Base-by-base conservation (phyloP, 1,284 basidiomycete genomes). In the Coriolopsis trogii region DNA sequence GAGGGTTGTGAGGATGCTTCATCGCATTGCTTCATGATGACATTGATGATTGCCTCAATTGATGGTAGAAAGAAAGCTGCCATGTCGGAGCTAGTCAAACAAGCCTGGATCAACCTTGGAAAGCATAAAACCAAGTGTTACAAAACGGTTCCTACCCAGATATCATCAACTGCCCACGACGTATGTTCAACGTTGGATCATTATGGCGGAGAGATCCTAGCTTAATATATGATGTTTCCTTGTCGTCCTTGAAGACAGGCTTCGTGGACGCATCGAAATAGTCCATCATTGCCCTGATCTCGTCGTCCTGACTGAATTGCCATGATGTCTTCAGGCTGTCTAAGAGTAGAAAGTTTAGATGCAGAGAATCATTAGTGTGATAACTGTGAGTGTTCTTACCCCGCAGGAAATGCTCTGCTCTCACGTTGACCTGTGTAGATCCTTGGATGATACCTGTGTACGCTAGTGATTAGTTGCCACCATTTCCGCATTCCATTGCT, bases 191-290 rank as follows among this genome's bases (percentile, higher is more conserved):
- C 1, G 49, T 46, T 2, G 56, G 55, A 41, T 77, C 76, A 23
- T 64, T 69, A 49, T 73, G 70, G 28, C 51, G 63, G 43, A 69
- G 63, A 3, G 68, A 63, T 4, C 76, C 76, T 16, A 79, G 76
- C 53, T 69, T 72, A 43, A 79, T 71, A 49, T 68, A 77, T 4
- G 69, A 70, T 6, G 68, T 57, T 12, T 73, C 70, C 2, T 51
- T 37, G 2, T 64, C 45, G 48, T 70, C 64, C 16, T 61, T 70
- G 62, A 78, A 79, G 6, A 69, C 66, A 1, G 71, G 65, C 45
- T 77, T 79, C 2, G 76, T 71, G 4, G 66, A 65, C 44, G 68
- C 69, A 48, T 77, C 75, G 46, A 79, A 79, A 30, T 61, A 53
- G 7, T 59, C 53, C 5, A 70, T 62, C 66, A 78, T 77, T 18